Percentiles rank a stretch among this genome's conserved stretches.
phyloP scores from a whole-genome alignment of 1,284 basidiomycete species.

The Clitocybe nebularis region DNA sequence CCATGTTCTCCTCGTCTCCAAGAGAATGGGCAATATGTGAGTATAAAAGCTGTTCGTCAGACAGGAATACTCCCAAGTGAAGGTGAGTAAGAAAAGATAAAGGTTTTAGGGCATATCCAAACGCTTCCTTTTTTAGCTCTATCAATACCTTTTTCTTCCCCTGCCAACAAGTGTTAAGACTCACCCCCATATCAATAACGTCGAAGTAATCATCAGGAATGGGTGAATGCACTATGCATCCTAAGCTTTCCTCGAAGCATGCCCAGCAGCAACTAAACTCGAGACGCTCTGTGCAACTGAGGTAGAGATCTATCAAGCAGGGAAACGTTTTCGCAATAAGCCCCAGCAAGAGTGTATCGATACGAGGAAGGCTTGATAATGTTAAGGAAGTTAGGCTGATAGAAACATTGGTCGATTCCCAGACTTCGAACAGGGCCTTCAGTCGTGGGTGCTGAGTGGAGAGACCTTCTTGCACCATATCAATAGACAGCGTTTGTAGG shows the following conservation, averaged over 20 bases:
- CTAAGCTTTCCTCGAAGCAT: constrained; percentile 60
- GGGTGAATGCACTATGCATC: constrained; percentile 55
- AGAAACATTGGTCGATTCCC: constrained; percentile 18
- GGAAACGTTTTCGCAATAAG: constrained; percentile 45
- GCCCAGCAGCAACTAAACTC: constrained; percentile 53
- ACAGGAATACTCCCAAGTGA: constrained; percentile 44
- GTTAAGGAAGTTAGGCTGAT: constrained; percentile 36
- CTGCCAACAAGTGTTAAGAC: constrained; percentile 19
- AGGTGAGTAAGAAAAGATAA: constrained; percentile 47
- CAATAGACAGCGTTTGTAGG: constrained; percentile 31
- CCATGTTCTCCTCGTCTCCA: constrained; percentile 16
- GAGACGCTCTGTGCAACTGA: constrained; percentile 56
- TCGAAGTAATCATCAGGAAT: constrained; percentile 46
- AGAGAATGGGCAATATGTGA: constrained; percentile 37
- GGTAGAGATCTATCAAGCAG: constrained; percentile 39
- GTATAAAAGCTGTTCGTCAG: constrained; percentile 33
- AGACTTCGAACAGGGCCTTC: constrained; percentile 25
- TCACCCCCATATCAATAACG: constrained; percentile 45
- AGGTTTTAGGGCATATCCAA: constrained; percentile 30
- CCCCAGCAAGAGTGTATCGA: constrained; percentile 44
- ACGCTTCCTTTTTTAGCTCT: constrained; percentile 25
- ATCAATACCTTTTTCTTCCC: constrained; percentile 10
- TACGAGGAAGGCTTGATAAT: constrained; percentile 49
- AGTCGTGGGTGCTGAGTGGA: constrained; percentile 32
- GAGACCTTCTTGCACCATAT: constrained; percentile 34